These are phyloP conservation scores for Plasmodium ovale DNA, from an alignment of 169 alveolate species.

Conservation along the genomic window DNA sequence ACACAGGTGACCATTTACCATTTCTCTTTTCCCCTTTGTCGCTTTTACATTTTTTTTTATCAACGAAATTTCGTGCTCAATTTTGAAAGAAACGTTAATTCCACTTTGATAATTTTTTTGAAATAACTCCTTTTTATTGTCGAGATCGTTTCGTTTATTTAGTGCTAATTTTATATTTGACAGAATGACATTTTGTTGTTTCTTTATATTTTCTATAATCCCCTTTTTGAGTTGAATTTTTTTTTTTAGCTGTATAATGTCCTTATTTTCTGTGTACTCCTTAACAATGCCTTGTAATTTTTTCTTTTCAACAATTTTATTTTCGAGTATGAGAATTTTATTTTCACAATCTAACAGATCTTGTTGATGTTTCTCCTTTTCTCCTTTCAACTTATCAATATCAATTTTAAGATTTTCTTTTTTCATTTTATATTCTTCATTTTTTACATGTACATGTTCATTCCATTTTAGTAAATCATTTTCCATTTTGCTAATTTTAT, in stretches of 20 bases:
- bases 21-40: slow-evolving; percentile 17
- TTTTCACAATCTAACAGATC: slow-evolving; percentile 65
- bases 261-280: slow-evolving; percentile 65
- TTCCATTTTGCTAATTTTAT: slow-evolving; percentile 31
- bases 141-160: slow-evolving; percentile 72
- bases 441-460: slow-evolving; percentile 43
- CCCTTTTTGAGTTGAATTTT: slow-evolving; percentile 31
- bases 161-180: slow-evolving; percentile 68
- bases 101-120: slow-evolving; percentile 75
- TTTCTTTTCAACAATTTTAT: slow-evolving; percentile 38
- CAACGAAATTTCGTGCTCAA: slow-evolving; percentile 64
- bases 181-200: slow-evolving; percentile 53
- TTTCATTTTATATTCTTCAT: slow-evolving; percentile 27
- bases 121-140: slow-evolving; percentile 51
- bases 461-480: slow-evolving; percentile 43
- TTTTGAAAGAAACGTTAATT: slow-evolving; percentile 67
- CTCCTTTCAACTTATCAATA: slow-evolving; percentile 28
- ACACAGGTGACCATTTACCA: background rate
- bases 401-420: slow-evolving; percentile 41
- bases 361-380: slow-evolving; percentile 68
- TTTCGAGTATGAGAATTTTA: slow-evolving; percentile 42
- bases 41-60: slow-evolving; percentile 43
- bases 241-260: slow-evolving; percentile 39
- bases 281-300: slow-evolving; percentile 47
- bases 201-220: slow-evolving; percentile 63